phyloP scores from a whole-genome alignment of 2,329 filamentous ascomycete genomes.

The Xylariomycetidae sp. region DNA sequence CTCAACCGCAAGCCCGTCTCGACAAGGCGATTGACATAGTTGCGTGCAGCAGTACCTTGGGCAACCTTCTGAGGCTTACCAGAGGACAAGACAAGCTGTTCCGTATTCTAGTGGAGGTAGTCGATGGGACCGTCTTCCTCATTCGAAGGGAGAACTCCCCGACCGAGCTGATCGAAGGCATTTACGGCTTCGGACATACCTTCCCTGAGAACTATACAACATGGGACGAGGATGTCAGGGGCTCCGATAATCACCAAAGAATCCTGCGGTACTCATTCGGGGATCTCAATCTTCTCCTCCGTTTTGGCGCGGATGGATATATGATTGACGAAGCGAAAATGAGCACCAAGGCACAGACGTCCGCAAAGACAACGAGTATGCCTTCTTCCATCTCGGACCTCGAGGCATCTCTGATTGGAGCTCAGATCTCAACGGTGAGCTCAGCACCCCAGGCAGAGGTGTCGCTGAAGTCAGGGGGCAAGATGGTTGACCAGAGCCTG shows the following conservation, averaged over 20 bases:
- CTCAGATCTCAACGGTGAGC: too few species aligned
- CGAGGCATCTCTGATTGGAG: too few species aligned
- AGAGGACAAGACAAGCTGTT: conserved; percentile 43
- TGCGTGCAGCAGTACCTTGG: conserved; percentile 56
- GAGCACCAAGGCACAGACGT: too few species aligned
- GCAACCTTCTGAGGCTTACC: conserved; percentile 56
- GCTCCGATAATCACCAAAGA: not conserved
- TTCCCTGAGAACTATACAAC: not conserved
- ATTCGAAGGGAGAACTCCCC: conserved; percentile 39
- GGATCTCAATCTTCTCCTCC: not conserved
- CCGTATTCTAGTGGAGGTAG: conserved; percentile 52
- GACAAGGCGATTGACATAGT: conserved; percentile 45
- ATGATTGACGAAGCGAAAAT: too few species aligned
- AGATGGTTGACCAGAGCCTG: too few species aligned
- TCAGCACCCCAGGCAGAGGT: too few species aligned
- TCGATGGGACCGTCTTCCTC: conserved; percentile 58
- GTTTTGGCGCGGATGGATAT: conserved; percentile 42
- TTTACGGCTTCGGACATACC: not conserved
- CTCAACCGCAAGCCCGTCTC: conserved; percentile 15
- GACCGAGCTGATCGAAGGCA: not conserved
- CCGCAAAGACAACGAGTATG: too few species aligned
- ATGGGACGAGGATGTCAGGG: not conserved
- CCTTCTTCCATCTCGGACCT: too few species aligned
- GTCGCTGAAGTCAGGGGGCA: too few species aligned
- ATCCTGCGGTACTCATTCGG: not conserved